phyloP scores from a whole-genome alignment of 306 rosid genomes.

The Cajanus cajan region DNA sequence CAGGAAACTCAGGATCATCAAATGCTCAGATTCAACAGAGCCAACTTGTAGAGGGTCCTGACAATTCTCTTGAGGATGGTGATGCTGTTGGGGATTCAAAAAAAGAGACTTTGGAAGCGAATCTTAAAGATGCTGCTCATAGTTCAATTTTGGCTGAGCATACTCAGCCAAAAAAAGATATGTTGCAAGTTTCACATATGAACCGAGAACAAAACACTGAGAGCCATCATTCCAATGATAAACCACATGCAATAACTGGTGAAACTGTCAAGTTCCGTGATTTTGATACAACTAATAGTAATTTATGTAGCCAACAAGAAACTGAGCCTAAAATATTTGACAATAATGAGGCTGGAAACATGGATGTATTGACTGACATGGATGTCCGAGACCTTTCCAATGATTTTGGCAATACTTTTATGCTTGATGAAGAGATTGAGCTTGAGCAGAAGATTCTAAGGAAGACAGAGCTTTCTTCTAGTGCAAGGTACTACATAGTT shows the following conservation, averaged over 20 bases:
- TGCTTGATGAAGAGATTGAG: constrained; percentile 98
- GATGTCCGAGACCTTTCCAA: constrained; percentile 54
- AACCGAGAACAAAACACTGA: constrained; percentile 29
- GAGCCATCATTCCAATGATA: constrained; percentile 33
- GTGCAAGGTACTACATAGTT: constrained; percentile 56
- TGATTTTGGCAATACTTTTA: constrained; percentile 83
- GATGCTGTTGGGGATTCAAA: constrained; percentile 41
- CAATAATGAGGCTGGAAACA: constrained; percentile 42
- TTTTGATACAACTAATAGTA: constrained; percentile 23
- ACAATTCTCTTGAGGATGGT: constrained; percentile 30
- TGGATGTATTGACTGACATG: constrained; percentile 36
- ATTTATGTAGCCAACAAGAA: constrained; percentile 34
- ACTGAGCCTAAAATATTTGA: constrained; percentile 14
- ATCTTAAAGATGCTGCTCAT: constrained; percentile 35
- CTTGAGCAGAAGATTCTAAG: constrained; percentile 61
- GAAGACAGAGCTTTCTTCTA: constrained; percentile 51
- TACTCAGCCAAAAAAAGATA: constrained; percentile 36
- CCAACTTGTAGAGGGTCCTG: constrained; percentile 36
- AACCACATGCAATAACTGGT: constrained; percentile 23
- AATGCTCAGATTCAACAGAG: constrained; percentile 34
- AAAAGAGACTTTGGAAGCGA: constrained; percentile 34
- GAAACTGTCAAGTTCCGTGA: constrained; percentile 27
- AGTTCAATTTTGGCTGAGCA: constrained; percentile 25
- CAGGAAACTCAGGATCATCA: constrained; percentile 44
- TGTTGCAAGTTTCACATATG: constrained; percentile 16